phyloP scores from a whole-genome alignment of 257 asterid species.

The Gentiana straminea region DNA sequence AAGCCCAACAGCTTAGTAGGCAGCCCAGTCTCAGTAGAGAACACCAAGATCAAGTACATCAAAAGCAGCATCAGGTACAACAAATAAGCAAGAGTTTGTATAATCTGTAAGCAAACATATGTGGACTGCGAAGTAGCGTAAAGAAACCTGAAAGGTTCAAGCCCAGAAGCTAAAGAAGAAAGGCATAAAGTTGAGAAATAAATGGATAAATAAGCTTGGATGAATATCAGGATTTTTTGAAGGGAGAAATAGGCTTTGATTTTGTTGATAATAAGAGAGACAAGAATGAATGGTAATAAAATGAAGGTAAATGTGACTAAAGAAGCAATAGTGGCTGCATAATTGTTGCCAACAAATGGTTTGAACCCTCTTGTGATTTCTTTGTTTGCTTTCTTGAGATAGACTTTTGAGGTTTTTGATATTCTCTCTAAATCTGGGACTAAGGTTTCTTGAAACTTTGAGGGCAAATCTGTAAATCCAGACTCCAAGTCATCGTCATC shows the following conservation, averaged over 20 bases:
- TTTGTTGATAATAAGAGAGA: conserved; percentile 52
- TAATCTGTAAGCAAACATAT: conserved; percentile 57
- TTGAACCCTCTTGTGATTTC: conserved; percentile 67
- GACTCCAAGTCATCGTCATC: conserved; percentile 51
- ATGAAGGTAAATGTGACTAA: conserved; percentile 59
- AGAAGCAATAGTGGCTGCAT: conserved; percentile 68
- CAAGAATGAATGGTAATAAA: conserved; percentile 58
- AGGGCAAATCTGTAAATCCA: conserved; percentile 52
- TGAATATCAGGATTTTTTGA: conserved; percentile 64
- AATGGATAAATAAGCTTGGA: conserved; percentile 77
- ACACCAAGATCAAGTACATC: conserved; percentile 71
- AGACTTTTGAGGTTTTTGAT: conserved; percentile 54
- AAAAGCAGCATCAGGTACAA: conserved; percentile 75
- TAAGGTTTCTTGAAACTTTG: conserved; percentile 64
- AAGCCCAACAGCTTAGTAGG: conserved; percentile 52
- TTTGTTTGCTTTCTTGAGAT: conserved; percentile 59
- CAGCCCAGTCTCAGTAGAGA: conserved; percentile 63
- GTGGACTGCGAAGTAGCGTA: conserved; percentile 85
- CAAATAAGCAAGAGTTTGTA: conserved; percentile 63
- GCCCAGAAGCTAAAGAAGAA: conserved; percentile 62
- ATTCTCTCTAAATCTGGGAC: conserved; percentile 73
- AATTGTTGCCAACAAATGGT: conserved; percentile 73
- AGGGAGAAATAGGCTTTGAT: conserved; percentile 81
- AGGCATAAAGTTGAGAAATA: conserved; percentile 72
- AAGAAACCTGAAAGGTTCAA: conserved; percentile 76